phyloP scores from a whole-genome alignment of 495 filamentous ascomycete genomes.

The Hypoxylon trugodes region DNA sequence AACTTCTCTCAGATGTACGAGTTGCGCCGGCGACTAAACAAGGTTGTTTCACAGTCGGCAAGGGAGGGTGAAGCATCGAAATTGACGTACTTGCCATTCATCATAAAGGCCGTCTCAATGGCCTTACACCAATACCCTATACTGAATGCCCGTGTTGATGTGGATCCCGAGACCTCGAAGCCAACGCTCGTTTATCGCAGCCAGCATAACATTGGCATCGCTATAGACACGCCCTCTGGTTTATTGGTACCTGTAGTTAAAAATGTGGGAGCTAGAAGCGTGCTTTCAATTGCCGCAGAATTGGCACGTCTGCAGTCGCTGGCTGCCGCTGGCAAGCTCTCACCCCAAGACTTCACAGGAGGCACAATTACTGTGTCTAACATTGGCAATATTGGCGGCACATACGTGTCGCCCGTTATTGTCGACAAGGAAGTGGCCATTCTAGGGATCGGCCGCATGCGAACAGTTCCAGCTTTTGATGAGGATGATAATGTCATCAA shows the following conservation, averaged over 20 bases:
- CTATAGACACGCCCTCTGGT: slow-evolving; percentile 91
- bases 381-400: slow-evolving; percentile 95
- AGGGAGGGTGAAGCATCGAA: slow-evolving; percentile 58
- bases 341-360: slow-evolving; percentile 77
- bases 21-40: slow-evolving; percentile 75
- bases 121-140: slow-evolving; percentile 81
- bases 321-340: slow-evolving; percentile 77
- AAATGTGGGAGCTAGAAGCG: slow-evolving; percentile 76
- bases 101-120: slow-evolving; percentile 92
- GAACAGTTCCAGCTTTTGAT: slow-evolving; percentile 76
- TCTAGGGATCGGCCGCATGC: slow-evolving; percentile 84
- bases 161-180: slow-evolving; percentile 55
- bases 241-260: slow-evolving; percentile 95
- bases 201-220: slow-evolving; percentile 94
- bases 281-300: slow-evolving; percentile 79
- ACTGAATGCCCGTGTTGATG: slow-evolving; percentile 85
- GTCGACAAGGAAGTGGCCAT: slow-evolving; percentile 90
- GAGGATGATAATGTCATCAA: slow-evolving; percentile 63
- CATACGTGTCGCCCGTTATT: slow-evolving; percentile 90
- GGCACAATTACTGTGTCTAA: slow-evolving; percentile 97
- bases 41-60: slow-evolving; percentile 53
- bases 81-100: slow-evolving; percentile 90
- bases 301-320: slow-evolving; percentile 74
- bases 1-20: slow-evolving; percentile 75
- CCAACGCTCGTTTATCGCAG: slow-evolving; percentile 77